A percentile compares a stretch with the other conserved stretches of the same genome.
Evolutionary conservation across 345 rosid genomes (phyloP).

Genomic region (Linum lewisii): DNA sequence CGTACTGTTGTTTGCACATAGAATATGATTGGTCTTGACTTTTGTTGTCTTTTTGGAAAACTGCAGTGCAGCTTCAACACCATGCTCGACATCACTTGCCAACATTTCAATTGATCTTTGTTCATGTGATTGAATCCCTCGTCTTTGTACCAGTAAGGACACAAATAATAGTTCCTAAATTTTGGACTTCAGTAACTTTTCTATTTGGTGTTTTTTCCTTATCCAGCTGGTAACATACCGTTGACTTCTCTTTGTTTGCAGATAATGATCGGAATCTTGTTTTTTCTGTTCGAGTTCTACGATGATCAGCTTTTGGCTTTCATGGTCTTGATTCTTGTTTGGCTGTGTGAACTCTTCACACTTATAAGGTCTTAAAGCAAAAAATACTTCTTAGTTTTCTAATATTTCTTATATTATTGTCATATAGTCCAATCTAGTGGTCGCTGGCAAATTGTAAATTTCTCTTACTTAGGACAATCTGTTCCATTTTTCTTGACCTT

Average conservation of each 20-base stretch:
- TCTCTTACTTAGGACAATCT: background rate
- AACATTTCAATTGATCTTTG: slow-evolving; percentile 96
- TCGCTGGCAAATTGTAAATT: background rate
- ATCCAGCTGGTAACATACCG: background rate
- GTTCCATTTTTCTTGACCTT: too few relatives aligned
- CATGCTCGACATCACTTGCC: slow-evolving; percentile 96
- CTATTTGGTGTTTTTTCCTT: background rate
- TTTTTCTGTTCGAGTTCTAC: slow-evolving; percentile 93
- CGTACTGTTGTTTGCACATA: slow-evolving; percentile 17
- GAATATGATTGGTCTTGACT: slow-evolving; percentile 19
- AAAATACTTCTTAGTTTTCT: background rate
- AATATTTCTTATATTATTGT: too few relatives aligned
- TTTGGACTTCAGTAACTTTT: slow-evolving; percentile 2
- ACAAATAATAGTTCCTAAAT: background rate
- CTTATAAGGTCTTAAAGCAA: slow-evolving; percentile 53
- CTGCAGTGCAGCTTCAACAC: slow-evolving; percentile 99
- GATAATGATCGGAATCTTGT: slow-evolving; percentile 98
- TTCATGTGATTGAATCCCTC: slow-evolving; percentile 92
- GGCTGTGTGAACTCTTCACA: slow-evolving; percentile 96
- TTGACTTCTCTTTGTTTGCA: slow-evolving; percentile 30
- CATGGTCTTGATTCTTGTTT: slow-evolving; percentile 95
- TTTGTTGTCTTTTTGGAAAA: slow-evolving; percentile 24
- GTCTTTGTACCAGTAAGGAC: slow-evolving; percentile 89
- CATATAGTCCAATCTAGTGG: background rate
- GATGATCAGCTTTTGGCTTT: slow-evolving; percentile 98